Evolutionary conservation across 805 yeast species (phyloP).

Genomic region (Wickerhamiella hasegawae): DNA sequence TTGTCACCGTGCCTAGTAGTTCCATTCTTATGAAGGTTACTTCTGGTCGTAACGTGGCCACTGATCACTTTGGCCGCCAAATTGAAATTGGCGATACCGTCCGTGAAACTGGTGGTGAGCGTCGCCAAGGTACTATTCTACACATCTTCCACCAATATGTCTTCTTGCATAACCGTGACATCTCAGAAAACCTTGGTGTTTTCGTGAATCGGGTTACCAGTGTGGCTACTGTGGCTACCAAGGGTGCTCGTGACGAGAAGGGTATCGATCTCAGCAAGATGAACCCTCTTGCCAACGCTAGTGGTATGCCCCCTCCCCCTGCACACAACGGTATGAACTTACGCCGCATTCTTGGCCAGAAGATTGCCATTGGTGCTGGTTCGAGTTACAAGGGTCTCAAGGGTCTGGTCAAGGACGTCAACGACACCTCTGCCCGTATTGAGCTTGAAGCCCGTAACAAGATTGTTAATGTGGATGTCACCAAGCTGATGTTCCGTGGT

Average conservation of each 20-base stretch:
- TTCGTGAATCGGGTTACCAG: slow-evolving; percentile 64
- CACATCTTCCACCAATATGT: slow-evolving; percentile 71
- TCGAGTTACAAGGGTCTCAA: slow-evolving; percentile 84
- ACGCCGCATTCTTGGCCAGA: slow-evolving; percentile 47
- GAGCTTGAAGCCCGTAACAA: slow-evolving; percentile 89
- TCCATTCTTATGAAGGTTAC: slow-evolving; percentile 64
- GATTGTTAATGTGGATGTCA: slow-evolving; percentile 68
- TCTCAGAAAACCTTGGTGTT: slow-evolving; percentile 77
- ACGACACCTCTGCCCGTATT: slow-evolving; percentile 79
- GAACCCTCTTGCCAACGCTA: slow-evolving; percentile 57
- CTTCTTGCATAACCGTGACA: slow-evolving; percentile 66
- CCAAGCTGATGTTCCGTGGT: slow-evolving; percentile 57
- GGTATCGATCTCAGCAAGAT: slow-evolving; percentile 61
- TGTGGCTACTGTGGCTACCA: slow-evolving; percentile 72
- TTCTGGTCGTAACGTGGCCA: slow-evolving; percentile 57
- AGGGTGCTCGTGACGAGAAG: slow-evolving; percentile 49
- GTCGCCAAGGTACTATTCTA: slow-evolving; percentile 73
- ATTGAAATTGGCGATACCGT: slow-evolving; percentile 84
- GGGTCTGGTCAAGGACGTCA: slow-evolving; percentile 88
- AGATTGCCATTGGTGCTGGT: slow-evolving; percentile 76
- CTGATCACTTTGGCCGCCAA: slow-evolving; percentile 74
- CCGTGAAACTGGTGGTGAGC: slow-evolving; percentile 68
- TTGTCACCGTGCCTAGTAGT: slow-evolving; percentile 53
- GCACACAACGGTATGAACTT: slow-evolving; percentile 25
- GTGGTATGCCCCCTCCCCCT: slow-evolving; percentile 41